Conservation (phyloP, 1,139 yeast genomes). For the Suhomyces anneliseae region DNA sequence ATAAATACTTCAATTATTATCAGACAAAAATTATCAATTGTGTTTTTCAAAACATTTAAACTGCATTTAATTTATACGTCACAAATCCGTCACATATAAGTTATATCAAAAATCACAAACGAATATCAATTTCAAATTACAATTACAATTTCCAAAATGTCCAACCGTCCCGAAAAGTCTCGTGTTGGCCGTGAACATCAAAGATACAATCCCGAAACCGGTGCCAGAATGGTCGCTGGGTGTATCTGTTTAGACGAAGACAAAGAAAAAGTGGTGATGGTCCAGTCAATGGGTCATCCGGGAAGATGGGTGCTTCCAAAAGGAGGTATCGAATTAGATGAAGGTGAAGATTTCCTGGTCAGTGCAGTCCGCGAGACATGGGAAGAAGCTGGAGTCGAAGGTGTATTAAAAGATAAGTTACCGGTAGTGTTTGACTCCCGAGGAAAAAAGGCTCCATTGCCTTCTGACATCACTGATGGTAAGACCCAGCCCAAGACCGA, state of each 20-base stretch:
- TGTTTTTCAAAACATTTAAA: too few relatives aligned
- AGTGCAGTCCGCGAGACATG: slow-evolving; percentile 89
- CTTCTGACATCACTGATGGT: slow-evolving; percentile 37
- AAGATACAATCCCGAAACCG: slow-evolving; percentile 50
- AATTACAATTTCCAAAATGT: neutral
- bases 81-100: too few relatives aligned
- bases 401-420: slow-evolving; percentile 52
- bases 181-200: slow-evolving; percentile 42
- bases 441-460: slow-evolving; percentile 58
- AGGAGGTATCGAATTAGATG: slow-evolving; percentile 93
- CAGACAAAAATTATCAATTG: too few relatives aligned
- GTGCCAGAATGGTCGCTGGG: slow-evolving; percentile 90
- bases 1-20: too few relatives aligned
- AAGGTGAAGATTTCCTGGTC: slow-evolving; percentile 50
- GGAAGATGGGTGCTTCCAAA: slow-evolving; percentile 88
- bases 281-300: slow-evolving; percentile 67
- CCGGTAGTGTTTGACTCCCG: slow-evolving; percentile 71
- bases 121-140: too few relatives aligned
- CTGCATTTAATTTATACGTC: too few relatives aligned
- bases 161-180: slow-evolving; percentile 20
- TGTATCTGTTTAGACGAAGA: slow-evolving; percentile 68
- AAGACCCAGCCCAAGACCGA: slow-evolving; percentile 64
- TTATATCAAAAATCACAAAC: too few relatives aligned
- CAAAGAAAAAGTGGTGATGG: slow-evolving; percentile 66
- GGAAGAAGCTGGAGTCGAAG: slow-evolving; percentile 96